phyloP scores from a whole-genome alignment of 1,139 yeast species.

The Wickerhamomyces sp. region DNA sequence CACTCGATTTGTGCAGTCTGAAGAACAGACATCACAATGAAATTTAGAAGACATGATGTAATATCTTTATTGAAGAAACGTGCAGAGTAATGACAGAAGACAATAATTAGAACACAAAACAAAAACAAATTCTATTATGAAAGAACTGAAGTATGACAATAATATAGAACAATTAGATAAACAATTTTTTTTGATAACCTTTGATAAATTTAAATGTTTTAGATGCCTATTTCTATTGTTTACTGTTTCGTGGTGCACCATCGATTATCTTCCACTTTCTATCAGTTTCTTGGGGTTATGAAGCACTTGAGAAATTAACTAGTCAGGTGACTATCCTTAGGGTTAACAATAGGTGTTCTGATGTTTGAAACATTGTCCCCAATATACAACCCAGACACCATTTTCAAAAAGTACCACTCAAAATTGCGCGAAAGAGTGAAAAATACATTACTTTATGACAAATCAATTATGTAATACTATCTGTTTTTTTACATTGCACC shows the following conservation, averaged over 20 bases:
- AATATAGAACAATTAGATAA: too few species aligned
- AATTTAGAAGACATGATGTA: slow-evolving; percentile 41
- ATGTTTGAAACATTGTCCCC: not conserved
- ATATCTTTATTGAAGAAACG: too few species aligned
- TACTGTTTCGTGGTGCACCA: too few species aligned
- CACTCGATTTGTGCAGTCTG: slow-evolving; percentile 91
- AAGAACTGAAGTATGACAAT: too few species aligned
- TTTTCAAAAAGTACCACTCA: not conserved
- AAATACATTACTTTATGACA: not conserved
- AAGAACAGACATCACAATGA: slow-evolving; percentile 93
- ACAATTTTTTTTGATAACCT: too few species aligned
- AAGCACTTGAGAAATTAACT: not conserved
- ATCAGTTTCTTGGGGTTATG: not conserved
- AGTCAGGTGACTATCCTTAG: not conserved
- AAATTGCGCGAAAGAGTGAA: not conserved
- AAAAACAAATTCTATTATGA: too few species aligned
- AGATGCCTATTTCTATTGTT: too few species aligned
- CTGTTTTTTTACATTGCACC: not conserved
- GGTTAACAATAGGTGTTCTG: not conserved
- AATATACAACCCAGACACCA: not conserved
- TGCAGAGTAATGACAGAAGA: too few species aligned
- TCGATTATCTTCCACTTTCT: too few species aligned
- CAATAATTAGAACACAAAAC: too few species aligned
- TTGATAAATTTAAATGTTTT: too few species aligned
- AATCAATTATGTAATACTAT: not conserved